A percentile compares a stretch with the other conserved stretches of the same genome.
Conservation (phyloP, 495 filamentous ascomycete genomes). For the Hyaloscypha variabilis region DNA sequence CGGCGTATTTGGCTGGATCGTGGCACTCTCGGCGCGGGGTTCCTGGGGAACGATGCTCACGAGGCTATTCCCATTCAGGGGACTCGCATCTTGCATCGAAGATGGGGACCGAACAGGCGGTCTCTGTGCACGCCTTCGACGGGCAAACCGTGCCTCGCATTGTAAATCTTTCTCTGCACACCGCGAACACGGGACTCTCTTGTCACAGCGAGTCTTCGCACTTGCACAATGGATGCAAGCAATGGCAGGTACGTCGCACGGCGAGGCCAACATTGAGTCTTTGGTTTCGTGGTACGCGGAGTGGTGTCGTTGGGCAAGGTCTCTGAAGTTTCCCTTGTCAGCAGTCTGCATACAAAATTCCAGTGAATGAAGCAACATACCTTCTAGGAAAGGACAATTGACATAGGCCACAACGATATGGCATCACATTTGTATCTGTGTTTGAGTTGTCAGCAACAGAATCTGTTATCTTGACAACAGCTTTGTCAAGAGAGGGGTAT, state of each 20-base stretch:
- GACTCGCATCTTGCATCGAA: background rate
- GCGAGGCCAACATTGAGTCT: slow-evolving; percentile 41
- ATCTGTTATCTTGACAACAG: background rate
- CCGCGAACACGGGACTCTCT: slow-evolving; percentile 61
- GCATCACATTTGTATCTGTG: slow-evolving; percentile 67
- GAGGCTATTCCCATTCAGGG: background rate
- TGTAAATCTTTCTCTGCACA: slow-evolving; percentile 58
- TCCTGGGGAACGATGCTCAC: background rate
- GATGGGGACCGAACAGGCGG: background rate
- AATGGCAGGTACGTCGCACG: slow-evolving; percentile 47
- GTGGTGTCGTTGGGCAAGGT: slow-evolving; percentile 62
- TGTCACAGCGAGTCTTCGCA: slow-evolving; percentile 71
- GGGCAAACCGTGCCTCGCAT: slow-evolving; percentile 57
- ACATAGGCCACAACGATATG: slow-evolving; percentile 60
- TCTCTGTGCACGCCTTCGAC: slow-evolving; percentile 24
- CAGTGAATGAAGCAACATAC: slow-evolving; percentile 37
- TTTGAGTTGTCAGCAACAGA: background rate
- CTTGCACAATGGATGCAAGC: slow-evolving; percentile 62
- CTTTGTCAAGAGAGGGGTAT: background rate
- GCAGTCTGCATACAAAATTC: background rate
- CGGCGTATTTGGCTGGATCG: background rate
- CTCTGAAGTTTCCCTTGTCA: slow-evolving; percentile 39
- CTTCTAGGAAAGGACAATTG: slow-evolving; percentile 64
- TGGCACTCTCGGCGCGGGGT: background rate
- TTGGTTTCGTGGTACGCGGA: slow-evolving; percentile 49